phyloP scores from a whole-genome alignment of 2,329 filamentous ascomycete genomes.

The Bisporella sp. region DNA sequence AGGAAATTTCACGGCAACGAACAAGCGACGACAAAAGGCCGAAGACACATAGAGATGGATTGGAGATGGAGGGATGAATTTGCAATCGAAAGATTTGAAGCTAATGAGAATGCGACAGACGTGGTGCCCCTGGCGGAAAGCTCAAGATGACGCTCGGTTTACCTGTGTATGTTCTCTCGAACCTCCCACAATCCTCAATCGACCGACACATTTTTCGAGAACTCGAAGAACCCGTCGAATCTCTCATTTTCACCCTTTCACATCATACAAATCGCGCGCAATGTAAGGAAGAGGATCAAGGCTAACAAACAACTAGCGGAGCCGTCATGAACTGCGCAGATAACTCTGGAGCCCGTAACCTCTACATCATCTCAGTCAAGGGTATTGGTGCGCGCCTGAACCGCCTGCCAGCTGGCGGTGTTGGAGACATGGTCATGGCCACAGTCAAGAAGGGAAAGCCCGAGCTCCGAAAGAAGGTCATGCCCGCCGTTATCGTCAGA shows the following conservation, averaged over 20 bases:
- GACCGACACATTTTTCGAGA: no score
- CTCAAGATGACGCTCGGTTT: conserved; percentile 99
- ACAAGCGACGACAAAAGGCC: no score
- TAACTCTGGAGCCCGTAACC: conserved; percentile 97
- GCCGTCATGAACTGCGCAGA: conserved; percentile 99
- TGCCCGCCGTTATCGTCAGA: conserved; percentile 97
- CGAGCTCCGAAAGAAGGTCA: conserved; percentile 99
- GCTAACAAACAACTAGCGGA: conserved; percentile 51
- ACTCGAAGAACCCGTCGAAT: conserved; percentile 24
- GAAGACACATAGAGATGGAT: no score
- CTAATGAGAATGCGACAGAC: conserved; percentile 34
- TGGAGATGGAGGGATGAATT: not conserved
- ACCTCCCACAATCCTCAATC: no score
- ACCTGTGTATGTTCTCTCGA: conserved; percentile 74
- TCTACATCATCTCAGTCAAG: conserved; percentile 99
- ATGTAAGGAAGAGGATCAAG: not conserved
- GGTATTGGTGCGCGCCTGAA: conserved; percentile 96
- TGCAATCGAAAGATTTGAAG: not conserved
- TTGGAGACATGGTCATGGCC: conserved; percentile 99
- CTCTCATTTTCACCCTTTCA: not conserved
- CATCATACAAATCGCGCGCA: not conserved
- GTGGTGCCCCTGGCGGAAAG: conserved; percentile 98
- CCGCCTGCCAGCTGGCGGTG: conserved; percentile 93
- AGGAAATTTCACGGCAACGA: no score
- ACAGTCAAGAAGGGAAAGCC: conserved; percentile 99